phyloP scores from a whole-genome alignment of 2,329 filamentous ascomycete species.

The Fusarium irregulare region DNA sequence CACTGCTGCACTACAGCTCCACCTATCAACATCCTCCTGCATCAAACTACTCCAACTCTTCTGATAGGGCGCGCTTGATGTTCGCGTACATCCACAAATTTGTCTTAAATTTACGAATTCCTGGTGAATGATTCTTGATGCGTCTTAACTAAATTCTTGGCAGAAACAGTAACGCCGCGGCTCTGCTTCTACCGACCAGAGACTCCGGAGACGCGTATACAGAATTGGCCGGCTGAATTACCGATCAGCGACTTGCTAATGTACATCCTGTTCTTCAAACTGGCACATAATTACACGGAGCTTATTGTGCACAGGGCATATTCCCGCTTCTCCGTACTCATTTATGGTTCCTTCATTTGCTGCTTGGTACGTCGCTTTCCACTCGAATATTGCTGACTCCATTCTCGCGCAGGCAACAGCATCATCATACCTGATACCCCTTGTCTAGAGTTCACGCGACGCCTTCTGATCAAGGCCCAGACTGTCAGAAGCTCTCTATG shows the following conservation, averaged over 20 bases:
- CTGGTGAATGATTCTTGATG: constrained; percentile 7
- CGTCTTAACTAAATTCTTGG: constrained; percentile 12
- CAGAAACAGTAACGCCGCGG: constrained; percentile 28
- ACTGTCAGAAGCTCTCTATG: constrained; percentile 35
- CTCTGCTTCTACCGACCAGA: constrained; percentile 4
- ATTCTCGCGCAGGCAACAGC: constrained; percentile 38
- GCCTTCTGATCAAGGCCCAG: constrained; percentile 32
- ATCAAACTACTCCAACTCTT: constrained; percentile 15
- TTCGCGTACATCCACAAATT: constrained; percentile 22
- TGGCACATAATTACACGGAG: neutral
- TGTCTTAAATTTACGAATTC: constrained; percentile 22
- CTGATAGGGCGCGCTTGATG: constrained; percentile 28
- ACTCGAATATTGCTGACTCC: constrained; percentile 30
- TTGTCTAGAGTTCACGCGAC: constrained; percentile 44
- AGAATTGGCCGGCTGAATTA: constrained; percentile 24
- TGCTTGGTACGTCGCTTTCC: constrained; percentile 15
- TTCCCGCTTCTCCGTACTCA: neutral
- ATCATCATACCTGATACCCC: constrained; percentile 41
- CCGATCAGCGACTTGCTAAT: constrained; percentile 18
- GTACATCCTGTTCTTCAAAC: neutral
- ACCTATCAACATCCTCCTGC: constrained; percentile 32
- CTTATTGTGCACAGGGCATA: neutral
- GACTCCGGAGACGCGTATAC: neutral
- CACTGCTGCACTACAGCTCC: constrained; percentile 6
- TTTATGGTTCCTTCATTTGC: constrained; percentile 7